A percentile compares a stretch with the other conserved stretches of the same genome.
Conservation (phyloP, 2,329 filamentous ascomycete species). For the Phialophora tarda region DNA sequence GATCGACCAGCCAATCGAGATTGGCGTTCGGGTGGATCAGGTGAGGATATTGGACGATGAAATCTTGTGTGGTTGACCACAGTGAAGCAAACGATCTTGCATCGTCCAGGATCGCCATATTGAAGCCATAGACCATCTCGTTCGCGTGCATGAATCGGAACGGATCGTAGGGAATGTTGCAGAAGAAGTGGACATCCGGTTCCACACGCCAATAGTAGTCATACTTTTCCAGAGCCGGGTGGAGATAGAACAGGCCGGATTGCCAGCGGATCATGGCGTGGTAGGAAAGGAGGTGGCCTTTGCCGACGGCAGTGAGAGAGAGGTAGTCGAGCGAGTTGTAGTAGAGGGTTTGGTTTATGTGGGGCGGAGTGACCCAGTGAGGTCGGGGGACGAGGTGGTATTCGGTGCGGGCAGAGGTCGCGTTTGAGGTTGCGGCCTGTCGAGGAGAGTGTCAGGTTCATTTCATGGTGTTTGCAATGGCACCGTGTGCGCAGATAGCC, state of each 20-base stretch:
- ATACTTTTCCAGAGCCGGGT: conserved; percentile 53
- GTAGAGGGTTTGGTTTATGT: conserved; percentile 42
- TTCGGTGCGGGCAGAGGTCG: conserved; percentile 42
- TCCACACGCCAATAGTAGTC: conserved; percentile 68
- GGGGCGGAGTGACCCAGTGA: conserved; percentile 44
- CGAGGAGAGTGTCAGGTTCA: not conserved
- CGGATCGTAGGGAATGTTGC: conserved; percentile 52
- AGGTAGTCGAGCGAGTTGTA: conserved; percentile 46
- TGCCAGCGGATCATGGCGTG: conserved; percentile 51
- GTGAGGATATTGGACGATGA: conserved; percentile 54
- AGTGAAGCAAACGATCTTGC: conserved; percentile 53
- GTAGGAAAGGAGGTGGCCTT: conserved; percentile 46
- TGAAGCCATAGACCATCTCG: conserved; percentile 56
- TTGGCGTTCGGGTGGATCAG: conserved; percentile 57
- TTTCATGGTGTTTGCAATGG: not conserved
- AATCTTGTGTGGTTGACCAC: conserved; percentile 55
- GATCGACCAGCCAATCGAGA: conserved; percentile 56
- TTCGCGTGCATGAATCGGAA: conserved; percentile 46
- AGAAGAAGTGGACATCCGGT: conserved; percentile 63
- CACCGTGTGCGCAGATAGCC: not conserved
- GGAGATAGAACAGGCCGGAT: conserved; percentile 49
- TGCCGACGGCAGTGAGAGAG: conserved; percentile 45
- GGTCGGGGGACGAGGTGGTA: conserved; percentile 44
- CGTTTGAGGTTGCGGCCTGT: conserved; percentile 43
- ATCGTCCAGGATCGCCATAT: conserved; percentile 57